phyloP scores from a whole-genome alignment of 2,329 filamentous ascomycete species.

The Zarea fungicola region DNA sequence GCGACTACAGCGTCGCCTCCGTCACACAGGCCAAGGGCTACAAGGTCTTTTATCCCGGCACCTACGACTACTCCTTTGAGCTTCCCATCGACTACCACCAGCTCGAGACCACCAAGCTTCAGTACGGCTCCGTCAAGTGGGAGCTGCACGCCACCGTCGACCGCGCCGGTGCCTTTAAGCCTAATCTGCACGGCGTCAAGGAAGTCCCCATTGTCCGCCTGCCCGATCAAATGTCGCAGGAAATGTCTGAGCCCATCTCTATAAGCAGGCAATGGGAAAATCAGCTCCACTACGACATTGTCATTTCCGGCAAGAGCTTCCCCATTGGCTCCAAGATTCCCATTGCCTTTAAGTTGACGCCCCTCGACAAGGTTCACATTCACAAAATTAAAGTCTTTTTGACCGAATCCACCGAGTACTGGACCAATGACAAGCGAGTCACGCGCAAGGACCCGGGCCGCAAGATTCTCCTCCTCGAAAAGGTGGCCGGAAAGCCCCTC shows the following conservation, averaged over 20 bases:
- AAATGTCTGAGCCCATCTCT: slow-evolving; percentile 88
- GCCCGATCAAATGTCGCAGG: slow-evolving; percentile 80
- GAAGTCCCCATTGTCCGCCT: slow-evolving; percentile 81
- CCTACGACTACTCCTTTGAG: slow-evolving; percentile 70
- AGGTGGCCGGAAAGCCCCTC: slow-evolving; percentile 72
- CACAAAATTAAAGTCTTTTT: slow-evolving; percentile 89
- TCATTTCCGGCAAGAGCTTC: slow-evolving; percentile 94
- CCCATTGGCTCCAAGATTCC: slow-evolving; percentile 82
- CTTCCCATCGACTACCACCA: slow-evolving; percentile 83
- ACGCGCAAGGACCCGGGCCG: slow-evolving; percentile 78
- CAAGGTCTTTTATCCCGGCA: slow-evolving; percentile 74
- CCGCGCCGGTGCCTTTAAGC: slow-evolving; percentile 82
- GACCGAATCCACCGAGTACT: slow-evolving; percentile 88
- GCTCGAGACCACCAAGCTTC: slow-evolving; percentile 82
- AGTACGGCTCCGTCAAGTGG: slow-evolving; percentile 82
- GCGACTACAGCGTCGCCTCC: slow-evolving; percentile 63
- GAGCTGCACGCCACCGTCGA: slow-evolving; percentile 81
- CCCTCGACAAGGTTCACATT: slow-evolving; percentile 86
- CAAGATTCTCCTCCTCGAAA: slow-evolving; percentile 84
- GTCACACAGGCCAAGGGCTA: slow-evolving; percentile 63
- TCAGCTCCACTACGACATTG: slow-evolving; percentile 90
- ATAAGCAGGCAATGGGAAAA: slow-evolving; percentile 94
- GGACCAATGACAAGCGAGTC: slow-evolving; percentile 77
- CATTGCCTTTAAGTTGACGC: slow-evolving; percentile 90
- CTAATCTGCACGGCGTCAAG: slow-evolving; percentile 75